Conservation (phyloP, 2,329 filamentous ascomycete species). For the Zymoseptoria tritici region DNA sequence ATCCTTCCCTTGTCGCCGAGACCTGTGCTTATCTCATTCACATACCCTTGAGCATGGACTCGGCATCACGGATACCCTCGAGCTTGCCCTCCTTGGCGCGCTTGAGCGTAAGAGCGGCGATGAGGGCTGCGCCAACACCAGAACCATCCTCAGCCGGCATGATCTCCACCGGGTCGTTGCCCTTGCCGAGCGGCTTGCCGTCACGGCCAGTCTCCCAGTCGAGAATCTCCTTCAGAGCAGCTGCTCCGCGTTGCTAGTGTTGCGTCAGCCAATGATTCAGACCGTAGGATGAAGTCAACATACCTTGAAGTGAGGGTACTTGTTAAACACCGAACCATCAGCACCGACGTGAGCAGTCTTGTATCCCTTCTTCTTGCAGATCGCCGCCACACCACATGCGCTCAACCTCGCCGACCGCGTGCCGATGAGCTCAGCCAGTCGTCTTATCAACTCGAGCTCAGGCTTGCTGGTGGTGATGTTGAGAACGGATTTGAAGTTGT, state of each 20-base stretch:
- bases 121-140: constrained; percentile 92
- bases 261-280: neutral
- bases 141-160: constrained; percentile 89
- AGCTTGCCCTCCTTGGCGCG: constrained; percentile 53
- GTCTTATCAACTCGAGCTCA: constrained; percentile 83
- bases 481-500: constrained; percentile 72
- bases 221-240: constrained; percentile 86
- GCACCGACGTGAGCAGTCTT: constrained; percentile 86
- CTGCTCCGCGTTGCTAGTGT: constrained; percentile 64
- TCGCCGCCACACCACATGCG: constrained; percentile 89
- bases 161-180: constrained; percentile 69
- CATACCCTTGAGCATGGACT: constrained; percentile 35
- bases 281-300: neutral
- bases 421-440: constrained; percentile 86
- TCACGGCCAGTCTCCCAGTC: constrained; percentile 79
- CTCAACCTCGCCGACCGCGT: constrained; percentile 89
- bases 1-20: neutral
- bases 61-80: constrained; percentile 49
- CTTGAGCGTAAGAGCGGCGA: constrained; percentile 66
- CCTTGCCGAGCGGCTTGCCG: constrained; percentile 53
- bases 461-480: constrained; percentile 61
- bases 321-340: constrained; percentile 97
- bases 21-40: neutral
- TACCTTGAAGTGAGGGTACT: constrained; percentile 91
- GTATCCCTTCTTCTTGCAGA: constrained; percentile 93